A percentile compares a stretch with the other conserved stretches of the same genome.
phyloP scores from a whole-genome alignment of 2,329 filamentous ascomycete genomes.

The Diaporthe longicolla region DNA sequence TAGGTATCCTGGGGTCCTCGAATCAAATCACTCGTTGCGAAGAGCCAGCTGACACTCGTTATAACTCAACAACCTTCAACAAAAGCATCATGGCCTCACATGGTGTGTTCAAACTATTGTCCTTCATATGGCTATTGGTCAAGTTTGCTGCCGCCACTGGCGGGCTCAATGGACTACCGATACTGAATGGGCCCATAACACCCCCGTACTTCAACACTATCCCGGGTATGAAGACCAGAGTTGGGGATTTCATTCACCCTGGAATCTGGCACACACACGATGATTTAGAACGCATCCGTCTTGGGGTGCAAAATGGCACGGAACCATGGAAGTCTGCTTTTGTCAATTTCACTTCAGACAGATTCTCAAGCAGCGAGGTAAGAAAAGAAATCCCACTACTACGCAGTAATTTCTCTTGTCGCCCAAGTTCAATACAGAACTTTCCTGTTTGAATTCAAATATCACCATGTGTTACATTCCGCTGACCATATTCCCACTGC shows the following conservation, averaged over 20 bases:
- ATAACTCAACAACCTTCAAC: too few species aligned
- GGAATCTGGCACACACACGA: slow-evolving; percentile 53
- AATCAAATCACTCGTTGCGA: neutral
- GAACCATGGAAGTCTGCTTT: slow-evolving; percentile 44
- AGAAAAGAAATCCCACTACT: neutral
- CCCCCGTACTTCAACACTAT: slow-evolving; percentile 43
- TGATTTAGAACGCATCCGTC: slow-evolving; percentile 50
- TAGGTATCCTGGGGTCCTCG: too few species aligned
- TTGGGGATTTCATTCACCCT: slow-evolving; percentile 50
- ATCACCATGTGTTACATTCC: neutral
- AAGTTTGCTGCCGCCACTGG: slow-evolving; percentile 40
- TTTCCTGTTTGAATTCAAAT: neutral
- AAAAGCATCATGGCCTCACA: neutral
- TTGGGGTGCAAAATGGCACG: slow-evolving; percentile 44
- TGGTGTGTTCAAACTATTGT: neutral
- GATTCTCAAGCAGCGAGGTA: slow-evolving; percentile 40
- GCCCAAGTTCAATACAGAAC: fast-evolving
- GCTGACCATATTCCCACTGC: neutral
- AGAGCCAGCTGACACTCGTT: neutral
- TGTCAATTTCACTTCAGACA: slow-evolving; percentile 42
- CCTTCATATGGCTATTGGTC: neutral
- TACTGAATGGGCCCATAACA: slow-evolving; percentile 47
- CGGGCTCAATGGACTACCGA: slow-evolving; percentile 45
- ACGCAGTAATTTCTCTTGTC: neutral
- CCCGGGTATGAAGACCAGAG: slow-evolving; percentile 43